Evolutionary conservation across 352 stramenopile species (phyloP), one percentile per base, ranked within the genome.

Genomic region (Globisporangium paddicum): DNA sequence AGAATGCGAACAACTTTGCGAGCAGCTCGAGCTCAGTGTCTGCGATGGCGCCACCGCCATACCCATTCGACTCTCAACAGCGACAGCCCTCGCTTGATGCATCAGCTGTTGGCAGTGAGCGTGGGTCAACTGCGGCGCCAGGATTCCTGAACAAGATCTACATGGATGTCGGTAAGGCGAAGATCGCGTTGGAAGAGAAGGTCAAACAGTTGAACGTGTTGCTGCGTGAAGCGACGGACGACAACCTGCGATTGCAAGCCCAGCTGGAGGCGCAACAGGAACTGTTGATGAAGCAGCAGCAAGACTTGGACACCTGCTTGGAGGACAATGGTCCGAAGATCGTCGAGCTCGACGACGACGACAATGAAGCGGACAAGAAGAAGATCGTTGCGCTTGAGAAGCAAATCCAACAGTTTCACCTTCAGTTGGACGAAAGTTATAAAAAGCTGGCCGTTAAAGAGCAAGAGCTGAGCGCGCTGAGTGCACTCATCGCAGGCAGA

Each of bases 71-170:
- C 11, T 30, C 52, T 2, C 18, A 21, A n/a, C 47, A 53, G 28
- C 47, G 40, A 11, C 47, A 53, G 18, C 26, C 42, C 21, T 53
- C 54, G 19, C 46, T 45, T 7, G 45, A 53, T 6, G 53, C 21
- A 10, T 48, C 45, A 16, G 42, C 61, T 23, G 34, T 55, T 37
- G 10, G 35, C 38, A 40, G 34, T 19, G 23, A 55, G 63, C 21
- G 35, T 23, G 44, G 59, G 60, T 47, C 67, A 9, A 32, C 62
- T 5, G 60, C 41, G 35, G 62, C 23, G 41, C 64, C 38, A 32
- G 78, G 76, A 6, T 92, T 89, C 52, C 68, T 92, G 45, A 83
- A 89, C 62, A 87, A 89, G 67, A 92, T 89, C 46, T 92, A 90
- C 64, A 68, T 78, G 56, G 79, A 92, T 41, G 77, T 92, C 0